phyloP scores from a whole-genome alignment of 768 basidiomycete species.

The Auricularia heimuer region DNA sequence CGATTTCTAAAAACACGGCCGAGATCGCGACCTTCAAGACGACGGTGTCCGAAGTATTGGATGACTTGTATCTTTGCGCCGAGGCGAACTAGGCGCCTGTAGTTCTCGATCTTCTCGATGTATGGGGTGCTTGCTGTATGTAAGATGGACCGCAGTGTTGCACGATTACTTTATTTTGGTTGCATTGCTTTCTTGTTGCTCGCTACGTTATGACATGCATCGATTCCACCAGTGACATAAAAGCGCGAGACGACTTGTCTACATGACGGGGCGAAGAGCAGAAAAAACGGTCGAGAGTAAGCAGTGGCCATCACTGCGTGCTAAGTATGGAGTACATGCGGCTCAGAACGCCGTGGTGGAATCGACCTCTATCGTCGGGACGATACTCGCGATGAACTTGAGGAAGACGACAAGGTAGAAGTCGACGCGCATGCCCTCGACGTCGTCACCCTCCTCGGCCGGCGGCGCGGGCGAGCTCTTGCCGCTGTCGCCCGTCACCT shows the following conservation, averaged over 20 bases:
- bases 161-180: too few relatives aligned
- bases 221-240: background rate
- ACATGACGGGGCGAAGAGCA: background rate
- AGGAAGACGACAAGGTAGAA: slow-evolving; percentile 98
- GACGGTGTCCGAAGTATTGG: slow-evolving; percentile 61
- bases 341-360: slow-evolving; percentile 53
- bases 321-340: background rate
- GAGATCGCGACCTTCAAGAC: slow-evolving; percentile 78
- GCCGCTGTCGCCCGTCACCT: slow-evolving; percentile 59
- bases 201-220: too few relatives aligned
- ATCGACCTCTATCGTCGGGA: slow-evolving; percentile 97
- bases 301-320: background rate
- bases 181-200: too few relatives aligned
- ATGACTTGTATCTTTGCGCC: slow-evolving; percentile 14
- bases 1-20: slow-evolving; percentile 75
- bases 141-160: too few relatives aligned
- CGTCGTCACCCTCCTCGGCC: slow-evolving; percentile 49
- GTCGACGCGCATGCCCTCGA: slow-evolving; percentile 91
- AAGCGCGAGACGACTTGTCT: background rate
- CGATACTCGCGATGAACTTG: slow-evolving; percentile 97
- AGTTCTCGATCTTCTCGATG: background rate
- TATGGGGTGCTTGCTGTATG: background rate
- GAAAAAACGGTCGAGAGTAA: background rate
- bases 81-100: slow-evolving; percentile 6
- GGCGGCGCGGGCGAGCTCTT: slow-evolving; percentile 25